Base-by-base conservation (phyloP, 352 stramenopile genomes). In the Phytophthora cryptogea region DNA sequence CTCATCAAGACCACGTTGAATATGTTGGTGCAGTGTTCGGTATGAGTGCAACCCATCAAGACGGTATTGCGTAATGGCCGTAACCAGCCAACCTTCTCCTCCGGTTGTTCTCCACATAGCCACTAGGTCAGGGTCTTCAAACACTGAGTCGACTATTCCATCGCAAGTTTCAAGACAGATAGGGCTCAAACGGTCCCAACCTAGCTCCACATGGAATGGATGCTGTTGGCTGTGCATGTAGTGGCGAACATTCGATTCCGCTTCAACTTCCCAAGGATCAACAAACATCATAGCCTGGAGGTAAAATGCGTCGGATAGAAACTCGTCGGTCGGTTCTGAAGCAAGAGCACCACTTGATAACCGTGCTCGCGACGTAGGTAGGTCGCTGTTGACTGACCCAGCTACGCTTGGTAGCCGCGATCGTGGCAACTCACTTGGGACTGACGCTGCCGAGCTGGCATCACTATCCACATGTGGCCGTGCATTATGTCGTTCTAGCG, bases 281-380 rank as follows among this genome's bases (percentile, higher is more conserved):
- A 94, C 85, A 66, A 94, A 92, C 78, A 90, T 89, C 63, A 94
- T 88, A 13, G 82, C 78, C 46, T 92, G 74, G 41, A 76, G 49
- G 31, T 59, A 66, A 14, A 70, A 58, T 4, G 54, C 68, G n/a
- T 69, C 63, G 30, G 54, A 48, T 2, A 68, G 49, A 40, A 31
- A 10, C 27, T 63, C 48, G 13, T 70, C 55, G 7, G 20, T 45
- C 45, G 57, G 41, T 31, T 71, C 57, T 11, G 42, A 59, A 7
- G n/a, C 50, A 37, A 56, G 20, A n/a, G 20, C 16, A 33, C 14
- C 58, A 49, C 36, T 72, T 26, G 46, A 51, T n/a, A 59, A 37
- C n/a, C 45, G 49, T 14, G 51, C 54, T 8, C 43, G 30, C 14
- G 55, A 45, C 5, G 31, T 31, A 17, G 37, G 28, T n/a, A 50